A percentile compares a stretch with the other conserved stretches of the same genome.
Evolutionary conservation across 2,329 filamentous ascomycete species (phyloP).

Genomic region (Tolypocladium pustulatum): DNA sequence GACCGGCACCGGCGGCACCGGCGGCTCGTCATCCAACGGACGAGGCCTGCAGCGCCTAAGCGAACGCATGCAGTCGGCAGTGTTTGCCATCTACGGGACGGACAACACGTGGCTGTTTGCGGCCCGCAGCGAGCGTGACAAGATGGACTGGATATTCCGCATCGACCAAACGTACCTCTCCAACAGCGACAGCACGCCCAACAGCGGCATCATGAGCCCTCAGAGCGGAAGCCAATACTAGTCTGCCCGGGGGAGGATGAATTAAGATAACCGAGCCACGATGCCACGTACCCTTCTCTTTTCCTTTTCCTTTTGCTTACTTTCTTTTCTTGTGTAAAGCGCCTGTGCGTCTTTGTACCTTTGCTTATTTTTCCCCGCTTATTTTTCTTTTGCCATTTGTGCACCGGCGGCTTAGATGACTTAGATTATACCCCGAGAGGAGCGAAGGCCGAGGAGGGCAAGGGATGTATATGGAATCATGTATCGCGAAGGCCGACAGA

Average conservation of each 20-base stretch:
- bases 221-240: conserved; percentile 20
- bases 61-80: conserved; percentile 54
- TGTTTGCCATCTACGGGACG: conserved; percentile 90
- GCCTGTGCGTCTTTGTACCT: neutral
- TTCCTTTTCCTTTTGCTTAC: neutral
- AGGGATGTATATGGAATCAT: neutral
- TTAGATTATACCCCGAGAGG: conserved; percentile 6
- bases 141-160: conserved; percentile 93
- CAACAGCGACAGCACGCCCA: conserved; percentile 29
- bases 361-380: neutral
- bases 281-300: neutral
- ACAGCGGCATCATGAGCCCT: conserved; percentile 26
- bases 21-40: conserved; percentile 12
- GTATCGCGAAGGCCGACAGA: neutral
- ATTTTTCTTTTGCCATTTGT: neutral
- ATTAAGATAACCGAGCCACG: neutral
- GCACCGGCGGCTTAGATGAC: conserved; percentile 1
- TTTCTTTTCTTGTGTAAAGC: neutral
- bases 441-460: neutral
- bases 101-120: conserved; percentile 95
- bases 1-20: conserved; percentile 33
- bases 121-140: conserved; percentile 78
- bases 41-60: conserved; percentile 42
- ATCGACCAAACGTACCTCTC: conserved; percentile 72
- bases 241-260: neutral